phyloP scores from a whole-genome alignment of 768 basidiomycete species.

The Termitomyces sp. region DNA sequence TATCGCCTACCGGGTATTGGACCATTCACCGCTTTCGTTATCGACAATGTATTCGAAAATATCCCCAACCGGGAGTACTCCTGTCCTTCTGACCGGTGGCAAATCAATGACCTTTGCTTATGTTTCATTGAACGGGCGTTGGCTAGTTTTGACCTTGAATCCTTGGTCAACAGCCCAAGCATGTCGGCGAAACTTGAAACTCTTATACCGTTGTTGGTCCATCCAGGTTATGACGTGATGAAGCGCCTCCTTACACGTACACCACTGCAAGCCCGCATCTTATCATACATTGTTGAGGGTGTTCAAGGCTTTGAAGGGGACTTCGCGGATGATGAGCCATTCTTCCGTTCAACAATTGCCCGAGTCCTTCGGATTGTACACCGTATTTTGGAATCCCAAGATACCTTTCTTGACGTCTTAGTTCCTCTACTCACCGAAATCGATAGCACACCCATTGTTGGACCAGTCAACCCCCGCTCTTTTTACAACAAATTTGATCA shows the following conservation, averaged over 20 bases:
- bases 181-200: slow-evolving; percentile 43
- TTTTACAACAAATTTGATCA: slow-evolving; percentile 74
- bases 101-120: slow-evolving; percentile 79
- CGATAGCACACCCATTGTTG: slow-evolving; percentile 48
- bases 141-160: slow-evolving; percentile 76
- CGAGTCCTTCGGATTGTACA: slow-evolving; percentile 79
- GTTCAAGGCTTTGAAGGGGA: slow-evolving; percentile 71
- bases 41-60: slow-evolving; percentile 84
- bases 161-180: slow-evolving; percentile 53
- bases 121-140: slow-evolving; percentile 82
- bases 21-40: slow-evolving; percentile 80
- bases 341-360: slow-evolving; percentile 69
- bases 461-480: slow-evolving; percentile 55
- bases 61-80: slow-evolving; percentile 72
- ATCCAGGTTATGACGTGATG: slow-evolving; percentile 88
- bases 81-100: slow-evolving; percentile 75
- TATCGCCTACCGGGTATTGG: slow-evolving; percentile 76
- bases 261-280: slow-evolving; percentile 63
- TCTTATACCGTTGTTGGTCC: slow-evolving; percentile 53
- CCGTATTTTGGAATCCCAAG: slow-evolving; percentile 80
- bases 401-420: slow-evolving; percentile 85
- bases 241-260: slow-evolving; percentile 71
- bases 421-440: slow-evolving; percentile 71
- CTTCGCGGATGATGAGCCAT: slow-evolving; percentile 62
- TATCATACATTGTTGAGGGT: slow-evolving; percentile 80